Conservation (phyloP, 345 rosid genomes). For the Brassica rapa region DNA sequence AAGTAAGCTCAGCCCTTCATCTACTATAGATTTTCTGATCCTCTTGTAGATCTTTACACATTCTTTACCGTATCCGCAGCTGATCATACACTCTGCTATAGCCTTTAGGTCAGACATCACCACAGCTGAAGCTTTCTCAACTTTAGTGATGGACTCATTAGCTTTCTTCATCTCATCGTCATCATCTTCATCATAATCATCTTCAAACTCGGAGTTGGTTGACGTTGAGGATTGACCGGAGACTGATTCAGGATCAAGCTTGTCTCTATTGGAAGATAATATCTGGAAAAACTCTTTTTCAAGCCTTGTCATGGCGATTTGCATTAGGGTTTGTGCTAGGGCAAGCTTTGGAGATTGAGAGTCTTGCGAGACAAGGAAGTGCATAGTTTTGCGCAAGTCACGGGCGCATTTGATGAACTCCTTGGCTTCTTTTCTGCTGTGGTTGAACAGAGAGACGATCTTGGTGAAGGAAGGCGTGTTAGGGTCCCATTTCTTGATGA, state of each 20-base stretch:
- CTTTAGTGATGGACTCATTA: conserved; percentile 45
- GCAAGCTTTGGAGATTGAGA: conserved; percentile 53
- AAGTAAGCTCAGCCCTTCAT: conserved; percentile 62
- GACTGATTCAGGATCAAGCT: conserved; percentile 56
- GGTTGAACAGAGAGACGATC: conserved; percentile 47
- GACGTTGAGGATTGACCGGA: conserved; percentile 56
- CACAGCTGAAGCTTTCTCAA: conserved; percentile 42
- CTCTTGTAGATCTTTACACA: conserved; percentile 58
- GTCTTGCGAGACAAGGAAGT: conserved; percentile 46
- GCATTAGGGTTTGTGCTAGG: conserved; percentile 62
- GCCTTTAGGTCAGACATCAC: conserved; percentile 65
- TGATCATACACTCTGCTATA: conserved; percentile 76
- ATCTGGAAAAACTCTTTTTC: conserved; percentile 58
- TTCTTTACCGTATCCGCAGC: conserved; percentile 75
- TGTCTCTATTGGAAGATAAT: conserved; percentile 45
- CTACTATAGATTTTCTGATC: conserved; percentile 63
- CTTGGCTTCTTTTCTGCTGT: conserved; percentile 52
- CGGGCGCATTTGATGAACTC: conserved; percentile 49
- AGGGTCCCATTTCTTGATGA: conserved; percentile 66
- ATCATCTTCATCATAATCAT: conserved; percentile 20
- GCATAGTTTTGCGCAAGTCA: conserved; percentile 59
- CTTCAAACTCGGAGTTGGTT: conserved; percentile 39
- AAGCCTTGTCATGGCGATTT: conserved; percentile 67
- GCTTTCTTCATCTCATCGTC: conserved; percentile 39
- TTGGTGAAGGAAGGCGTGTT: conserved; percentile 45